Conservation (phyloP, 2,329 filamentous ascomycete species). For the Sarocladium kiliense region DNA sequence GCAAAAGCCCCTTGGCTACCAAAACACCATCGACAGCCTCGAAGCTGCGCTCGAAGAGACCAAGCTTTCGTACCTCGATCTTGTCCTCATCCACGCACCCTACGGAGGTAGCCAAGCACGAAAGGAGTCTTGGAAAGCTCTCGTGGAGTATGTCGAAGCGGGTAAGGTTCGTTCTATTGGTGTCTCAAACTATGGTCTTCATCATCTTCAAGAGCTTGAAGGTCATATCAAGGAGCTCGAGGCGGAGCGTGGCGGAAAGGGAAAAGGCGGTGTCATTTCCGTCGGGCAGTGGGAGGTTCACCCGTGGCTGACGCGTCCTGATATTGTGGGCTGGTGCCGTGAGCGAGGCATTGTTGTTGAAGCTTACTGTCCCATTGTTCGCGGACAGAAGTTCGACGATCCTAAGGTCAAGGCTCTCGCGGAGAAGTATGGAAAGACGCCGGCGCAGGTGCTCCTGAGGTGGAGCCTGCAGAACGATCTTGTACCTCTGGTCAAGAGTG, state of each 20-base stretch:
- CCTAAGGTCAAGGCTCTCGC: slow-evolving; percentile 58
- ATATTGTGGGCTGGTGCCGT: slow-evolving; percentile 74
- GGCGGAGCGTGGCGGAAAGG: slow-evolving; percentile 52
- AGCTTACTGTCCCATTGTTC: slow-evolving; percentile 57
- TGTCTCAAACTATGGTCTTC: slow-evolving; percentile 61
- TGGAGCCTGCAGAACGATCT: slow-evolving; percentile 79
- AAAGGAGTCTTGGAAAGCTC: slow-evolving; percentile 56
- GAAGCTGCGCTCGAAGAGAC: slow-evolving; percentile 57
- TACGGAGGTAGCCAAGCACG: slow-evolving; percentile 51
- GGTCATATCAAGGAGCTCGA: slow-evolving; percentile 57
- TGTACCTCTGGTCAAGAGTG: slow-evolving; percentile 70
- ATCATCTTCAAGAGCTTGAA: slow-evolving; percentile 58
- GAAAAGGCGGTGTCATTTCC: slow-evolving; percentile 66
- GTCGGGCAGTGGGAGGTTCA: slow-evolving; percentile 89
- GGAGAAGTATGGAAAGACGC: slow-evolving; percentile 66
- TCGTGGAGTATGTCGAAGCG: slow-evolving; percentile 58
- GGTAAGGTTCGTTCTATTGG: slow-evolving; percentile 58
- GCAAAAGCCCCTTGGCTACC: slow-evolving; percentile 45
- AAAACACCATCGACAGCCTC: slow-evolving; percentile 58
- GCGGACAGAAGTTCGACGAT: slow-evolving; percentile 68
- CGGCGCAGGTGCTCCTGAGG: slow-evolving; percentile 72
- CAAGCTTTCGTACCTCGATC: slow-evolving; percentile 61
- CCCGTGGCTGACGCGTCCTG: slow-evolving; percentile 76
- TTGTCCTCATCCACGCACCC: slow-evolving; percentile 58
- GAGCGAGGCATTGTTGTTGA: slow-evolving; percentile 58